Evolutionary conservation across 2,329 filamentous ascomycete species (phyloP), one percentile per base, ranked within the genome.

Genomic region (Aphanocladium album): DNA sequence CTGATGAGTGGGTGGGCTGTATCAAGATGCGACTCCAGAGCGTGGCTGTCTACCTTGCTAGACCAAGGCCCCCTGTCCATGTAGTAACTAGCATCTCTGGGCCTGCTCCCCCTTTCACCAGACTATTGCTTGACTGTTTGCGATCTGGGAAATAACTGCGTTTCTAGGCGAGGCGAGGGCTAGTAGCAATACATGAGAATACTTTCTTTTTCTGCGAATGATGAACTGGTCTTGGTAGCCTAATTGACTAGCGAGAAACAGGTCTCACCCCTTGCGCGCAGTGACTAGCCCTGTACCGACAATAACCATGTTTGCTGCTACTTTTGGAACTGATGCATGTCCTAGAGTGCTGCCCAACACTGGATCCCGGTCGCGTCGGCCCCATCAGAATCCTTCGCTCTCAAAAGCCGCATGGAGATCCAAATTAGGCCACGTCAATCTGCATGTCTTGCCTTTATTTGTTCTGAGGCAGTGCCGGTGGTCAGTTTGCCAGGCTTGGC

Each of bases 391-490:
- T 46, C 53, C n/a, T 56, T 46, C 33, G 25, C 12, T 19, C n/a
- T 1, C 11, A 45, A 33, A 27, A 19, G 19, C 33, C 19, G 19
- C n/a, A 30, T 8, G 19, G 16, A 14, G 43, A 49, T 27, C 21
- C 19, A 19, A 19, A 49, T 27, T 39, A n/a, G 43, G 30, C 54
- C 43, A 49, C 30, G 54, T 27, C 43, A 39, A 49, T 37, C 47
- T 57, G 54, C 54, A 57, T 57, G 43, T 49, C 54, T 57, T 49
- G 21, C 7, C 27, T 33, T 45, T 53, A 41, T 21, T 23, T 37
- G 41, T 27, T 25, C 41, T 21, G 14, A n/a, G 39, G 39, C 23
- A 12, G 50, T 21, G 37, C 8, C 37, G 1, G 37, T 21, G 11
- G 17, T 23, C 25, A 2, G 9, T 37, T 17, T 17, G 37, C 37